Evolutionary conservation across 2,329 filamentous ascomycete genomes (phyloP).

Genomic region (Sporothrix inflata): DNA sequence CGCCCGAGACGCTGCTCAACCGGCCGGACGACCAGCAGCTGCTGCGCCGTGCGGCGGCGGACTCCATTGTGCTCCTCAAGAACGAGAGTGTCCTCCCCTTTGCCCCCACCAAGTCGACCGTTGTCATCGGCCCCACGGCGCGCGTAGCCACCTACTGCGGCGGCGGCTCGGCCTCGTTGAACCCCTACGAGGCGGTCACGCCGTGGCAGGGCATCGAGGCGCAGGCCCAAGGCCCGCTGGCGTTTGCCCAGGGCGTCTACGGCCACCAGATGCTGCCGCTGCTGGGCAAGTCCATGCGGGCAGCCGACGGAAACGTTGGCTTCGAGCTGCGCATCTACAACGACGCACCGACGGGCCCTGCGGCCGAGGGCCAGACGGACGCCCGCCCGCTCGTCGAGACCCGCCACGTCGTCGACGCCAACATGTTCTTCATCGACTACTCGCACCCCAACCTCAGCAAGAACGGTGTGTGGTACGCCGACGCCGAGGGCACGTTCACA

Average conservation of each 20-base stretch:
- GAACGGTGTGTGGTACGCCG: slow-evolving; percentile 41
- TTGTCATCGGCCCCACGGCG: slow-evolving; percentile 57
- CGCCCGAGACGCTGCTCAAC: slow-evolving; percentile 28
- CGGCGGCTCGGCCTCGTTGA: slow-evolving; percentile 37
- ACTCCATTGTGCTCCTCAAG: slow-evolving; percentile 41
- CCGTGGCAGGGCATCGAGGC: slow-evolving; percentile 47
- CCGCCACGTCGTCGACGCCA: slow-evolving; percentile 48
- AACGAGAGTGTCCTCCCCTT: slow-evolving; percentile 59
- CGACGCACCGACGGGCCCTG: slow-evolving; percentile 49
- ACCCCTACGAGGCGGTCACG: slow-evolving; percentile 49
- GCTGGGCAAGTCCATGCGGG: slow-evolving; percentile 27
- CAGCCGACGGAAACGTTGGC: slow-evolving; percentile 29
- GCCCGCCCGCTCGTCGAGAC: slow-evolving; percentile 39
- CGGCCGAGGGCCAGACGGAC: slow-evolving; percentile 41
- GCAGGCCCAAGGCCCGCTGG: slow-evolving; percentile 38
- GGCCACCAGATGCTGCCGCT: slow-evolving; percentile 33
- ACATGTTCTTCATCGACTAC: slow-evolving; percentile 56
- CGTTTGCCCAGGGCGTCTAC: slow-evolving; percentile 31
- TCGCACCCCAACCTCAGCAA: slow-evolving; percentile 44
- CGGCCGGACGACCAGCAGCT: slow-evolving; percentile 26
- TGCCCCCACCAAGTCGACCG: slow-evolving; percentile 44
- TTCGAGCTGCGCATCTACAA: slow-evolving; percentile 30
- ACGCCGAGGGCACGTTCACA: slow-evolving; percentile 40
- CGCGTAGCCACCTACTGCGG: slow-evolving; percentile 43
- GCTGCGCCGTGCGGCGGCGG: slow-evolving; percentile 30